Base-by-base conservation (phyloP, 2,329 filamentous ascomycete species). In the Bipolaris zeicola region DNA sequence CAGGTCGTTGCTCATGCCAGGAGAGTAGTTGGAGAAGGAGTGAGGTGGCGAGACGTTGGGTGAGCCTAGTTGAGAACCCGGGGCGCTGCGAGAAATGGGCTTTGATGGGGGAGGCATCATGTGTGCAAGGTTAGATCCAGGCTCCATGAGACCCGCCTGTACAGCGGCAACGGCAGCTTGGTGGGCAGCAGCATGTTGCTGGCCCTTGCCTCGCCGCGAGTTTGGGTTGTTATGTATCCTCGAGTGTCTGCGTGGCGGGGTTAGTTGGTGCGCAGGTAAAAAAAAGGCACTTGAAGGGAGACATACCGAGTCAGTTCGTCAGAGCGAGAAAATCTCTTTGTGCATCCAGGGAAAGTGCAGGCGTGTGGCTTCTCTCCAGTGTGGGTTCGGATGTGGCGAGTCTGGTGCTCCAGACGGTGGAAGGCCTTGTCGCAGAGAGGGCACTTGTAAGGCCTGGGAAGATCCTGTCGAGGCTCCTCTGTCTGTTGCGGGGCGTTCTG, bases 211-310 rank as follows among this genome's bases (percentile, higher is more conserved):
- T 73, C 94, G 84, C 74, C 95, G 85, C 55, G 93, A 97, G 83
- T 98, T 98, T 57, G 95, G 94, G 80, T 98, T 99, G 86, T 91
- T 97, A 85, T 99, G 94, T 81, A 99, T 99, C 76, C 94, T 87
- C 75, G 94, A 97, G 80, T 99, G 94, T 60, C 94, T 89, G 53
- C 5, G 37, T 5, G 10, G 16, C n/a, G 24, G n/a, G 14, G 52
- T 66, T 63, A 69, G 65, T 13, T 20, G n/a, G 13, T 34, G 38
- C 26, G 47, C 6, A 10, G n/a, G 14, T 18, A 24, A 5, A 22
- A n/a, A 20, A n/a, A 33, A 20, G 10, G 28, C 18, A 18, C 14
- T 44, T 2, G 11, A 31, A 33, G 18, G 14, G 34, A 42, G 39
- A 52, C 62, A 16, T 67, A 69, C 66, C 66, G 59, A 61, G 95